A percentile compares a stretch with the other conserved stretches of the same genome.
Evolutionary conservation across 345 rosid species (phyloP).

Genomic region (Populus simonii): DNA sequence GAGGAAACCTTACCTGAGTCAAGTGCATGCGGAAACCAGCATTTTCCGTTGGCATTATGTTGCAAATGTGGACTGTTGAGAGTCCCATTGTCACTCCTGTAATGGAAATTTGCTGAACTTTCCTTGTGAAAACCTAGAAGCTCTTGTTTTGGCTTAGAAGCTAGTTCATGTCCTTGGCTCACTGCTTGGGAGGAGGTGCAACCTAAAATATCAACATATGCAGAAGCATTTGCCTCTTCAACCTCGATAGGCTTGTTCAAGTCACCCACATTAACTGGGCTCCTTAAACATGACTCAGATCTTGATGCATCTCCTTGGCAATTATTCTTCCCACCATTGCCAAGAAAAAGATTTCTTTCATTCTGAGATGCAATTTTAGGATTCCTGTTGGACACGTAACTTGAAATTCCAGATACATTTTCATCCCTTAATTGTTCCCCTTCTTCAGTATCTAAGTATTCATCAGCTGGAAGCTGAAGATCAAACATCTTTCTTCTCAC

Average conservation of each 20-base stretch:
- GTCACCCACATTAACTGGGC: slow-evolving; percentile 53
- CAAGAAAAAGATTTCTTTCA: slow-evolving; percentile 31
- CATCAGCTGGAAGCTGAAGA: slow-evolving; percentile 81
- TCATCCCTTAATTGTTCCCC: slow-evolving; percentile 33
- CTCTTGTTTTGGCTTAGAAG: slow-evolving; percentile 30
- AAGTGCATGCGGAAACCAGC: slow-evolving; percentile 38
- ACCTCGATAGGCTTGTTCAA: slow-evolving; percentile 70
- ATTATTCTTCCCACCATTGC: slow-evolving; percentile 36
- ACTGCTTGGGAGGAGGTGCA: slow-evolving; percentile 30
- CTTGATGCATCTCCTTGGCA: slow-evolving; percentile 34
- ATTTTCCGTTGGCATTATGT: slow-evolving; percentile 31
- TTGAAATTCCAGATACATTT: slow-evolving; percentile 37
- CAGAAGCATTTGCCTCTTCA: slow-evolving; percentile 45
- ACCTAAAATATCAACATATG: slow-evolving; percentile 31
- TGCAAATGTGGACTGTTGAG: slow-evolving; percentile 18
- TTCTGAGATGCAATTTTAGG: slow-evolving; percentile 33
- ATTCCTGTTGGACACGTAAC: slow-evolving; percentile 45
- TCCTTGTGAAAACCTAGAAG: slow-evolving; percentile 44
- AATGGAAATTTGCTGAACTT: slow-evolving; percentile 28
- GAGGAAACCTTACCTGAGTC: slow-evolving; percentile 54
- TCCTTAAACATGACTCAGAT: slow-evolving; percentile 39
- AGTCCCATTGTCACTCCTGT: slow-evolving; percentile 29
- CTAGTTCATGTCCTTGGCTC: slow-evolving; percentile 34
- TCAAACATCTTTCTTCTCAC: slow-evolving; percentile 74
- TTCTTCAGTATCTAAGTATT: slow-evolving; percentile 61